These are phyloP conservation scores for Gryganskiella cystojenkinii DNA, from an alignment of 192 early-diverging fungal species.

Conservation along the genomic window DNA sequence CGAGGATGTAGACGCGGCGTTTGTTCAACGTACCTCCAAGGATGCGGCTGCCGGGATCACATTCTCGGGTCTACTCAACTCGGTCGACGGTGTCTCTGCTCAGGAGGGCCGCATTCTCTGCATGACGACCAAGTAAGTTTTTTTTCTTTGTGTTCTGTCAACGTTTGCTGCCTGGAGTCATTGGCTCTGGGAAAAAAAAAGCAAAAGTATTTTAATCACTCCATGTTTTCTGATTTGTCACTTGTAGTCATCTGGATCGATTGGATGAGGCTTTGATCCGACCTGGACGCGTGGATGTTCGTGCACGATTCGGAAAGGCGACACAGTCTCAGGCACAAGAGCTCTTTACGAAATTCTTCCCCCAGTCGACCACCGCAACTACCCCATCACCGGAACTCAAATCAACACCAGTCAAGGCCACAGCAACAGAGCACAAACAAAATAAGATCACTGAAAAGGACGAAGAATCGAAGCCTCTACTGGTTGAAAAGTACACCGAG, in stretches of 20 bases:
- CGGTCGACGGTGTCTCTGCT: conserved; percentile 75
- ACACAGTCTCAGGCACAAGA: conserved; percentile 66
- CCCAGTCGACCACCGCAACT: conserved; percentile 6
- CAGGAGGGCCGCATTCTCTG: conserved; percentile 79
- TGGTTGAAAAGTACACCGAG: background rate
- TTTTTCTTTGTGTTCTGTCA: background rate
- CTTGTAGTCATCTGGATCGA: conserved; percentile 65
- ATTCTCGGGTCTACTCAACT: conserved; percentile 76
- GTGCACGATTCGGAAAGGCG: conserved; percentile 67
- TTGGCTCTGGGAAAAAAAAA: too few relatives aligned
- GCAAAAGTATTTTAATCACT: too few relatives aligned
- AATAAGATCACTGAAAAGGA: background rate
- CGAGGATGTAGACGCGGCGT: conserved; percentile 83
- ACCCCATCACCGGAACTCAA: background rate
- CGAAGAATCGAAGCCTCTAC: background rate
- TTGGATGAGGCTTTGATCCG: conserved; percentile 82
- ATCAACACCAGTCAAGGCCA: background rate
- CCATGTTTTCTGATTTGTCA: background rate
- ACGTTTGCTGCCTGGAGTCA: background rate
- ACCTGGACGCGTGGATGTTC: conserved; percentile 77
- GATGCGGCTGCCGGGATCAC: conserved; percentile 55
- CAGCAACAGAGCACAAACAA: background rate
- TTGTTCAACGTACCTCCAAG: conserved; percentile 61
- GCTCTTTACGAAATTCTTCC: conserved; percentile 78
- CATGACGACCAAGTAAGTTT: conserved; percentile 81